Conservation (phyloP, 2,329 filamentous ascomycete genomes). For the Neopestalotiopsis sp. region DNA sequence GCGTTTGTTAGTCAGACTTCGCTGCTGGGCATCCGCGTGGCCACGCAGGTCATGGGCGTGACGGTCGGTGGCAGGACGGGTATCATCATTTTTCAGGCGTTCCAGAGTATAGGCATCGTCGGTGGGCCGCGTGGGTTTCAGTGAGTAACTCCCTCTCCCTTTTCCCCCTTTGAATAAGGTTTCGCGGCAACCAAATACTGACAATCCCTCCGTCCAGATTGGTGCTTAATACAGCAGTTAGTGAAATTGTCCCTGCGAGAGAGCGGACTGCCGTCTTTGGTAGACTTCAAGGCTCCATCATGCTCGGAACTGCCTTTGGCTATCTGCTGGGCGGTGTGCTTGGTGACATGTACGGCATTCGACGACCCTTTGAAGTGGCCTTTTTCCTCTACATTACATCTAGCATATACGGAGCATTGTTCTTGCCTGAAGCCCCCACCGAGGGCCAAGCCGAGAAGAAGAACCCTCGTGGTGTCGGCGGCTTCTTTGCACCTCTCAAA, state of each 20-base stretch:
- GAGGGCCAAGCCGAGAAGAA: conserved; percentile 26
- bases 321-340: conserved; percentile 69
- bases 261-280: conserved; percentile 70
- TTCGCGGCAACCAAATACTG: neutral
- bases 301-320: conserved; percentile 70
- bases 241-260: conserved; percentile 65
- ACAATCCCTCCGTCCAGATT: conserved; percentile 36
- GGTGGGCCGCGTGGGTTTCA: conserved; percentile 75
- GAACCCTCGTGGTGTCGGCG: conserved; percentile 46
- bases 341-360: conserved; percentile 67
- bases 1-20: conserved; percentile 68
- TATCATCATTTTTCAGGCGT: conserved; percentile 72
- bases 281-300: conserved; percentile 66
- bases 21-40: conserved; percentile 67
- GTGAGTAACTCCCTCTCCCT: conserved; percentile 21
- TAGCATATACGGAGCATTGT: conserved; percentile 46
- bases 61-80: conserved; percentile 63
- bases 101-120: conserved; percentile 70
- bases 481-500: conserved; percentile 68
- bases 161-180: neutral
- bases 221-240: conserved; percentile 71
- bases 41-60: conserved; percentile 69
- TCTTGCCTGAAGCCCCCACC: conserved; percentile 44
- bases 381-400: conserved; percentile 59
- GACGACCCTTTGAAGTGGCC: conserved; percentile 69